Evolutionary conservation across 768 basidiomycete species (phyloP).

Genomic region (Rhizopogon vesiculosus): DNA sequence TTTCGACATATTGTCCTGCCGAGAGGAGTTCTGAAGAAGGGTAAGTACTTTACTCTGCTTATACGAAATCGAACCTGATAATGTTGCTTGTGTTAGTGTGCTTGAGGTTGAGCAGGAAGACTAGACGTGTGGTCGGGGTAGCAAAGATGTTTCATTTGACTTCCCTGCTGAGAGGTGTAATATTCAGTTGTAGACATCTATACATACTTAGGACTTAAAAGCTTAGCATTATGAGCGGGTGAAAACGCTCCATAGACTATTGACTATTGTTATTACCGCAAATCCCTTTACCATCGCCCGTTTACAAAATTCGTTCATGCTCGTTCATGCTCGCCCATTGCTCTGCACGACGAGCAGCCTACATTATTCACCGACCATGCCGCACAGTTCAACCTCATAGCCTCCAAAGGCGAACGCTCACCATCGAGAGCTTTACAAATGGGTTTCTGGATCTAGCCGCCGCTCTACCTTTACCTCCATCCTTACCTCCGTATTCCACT

Average conservation of each 20-base stretch:
- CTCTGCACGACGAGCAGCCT: conserved; percentile 9
- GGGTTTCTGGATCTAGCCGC: conserved; percentile 74
- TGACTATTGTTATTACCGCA: neutral
- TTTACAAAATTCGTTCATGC: neutral
- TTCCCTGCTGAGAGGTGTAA: neutral
- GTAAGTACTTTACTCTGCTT: conserved; percentile 31
- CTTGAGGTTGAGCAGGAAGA: neutral
- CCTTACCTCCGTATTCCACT: conserved; percentile 65
- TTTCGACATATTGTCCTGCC: conserved; percentile 89
- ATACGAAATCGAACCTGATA: neutral
- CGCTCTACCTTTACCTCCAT: conserved; percentile 68
- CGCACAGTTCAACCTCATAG: conserved; percentile 3
- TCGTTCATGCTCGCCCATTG: conserved; percentile 20
- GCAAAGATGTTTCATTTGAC: neutral
- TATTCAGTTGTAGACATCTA: too few species aligned
- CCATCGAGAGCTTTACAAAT: conserved; percentile 39
- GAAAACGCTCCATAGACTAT: too few species aligned
- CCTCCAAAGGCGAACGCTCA: conserved; percentile 17
- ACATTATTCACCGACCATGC: conserved; percentile 6
- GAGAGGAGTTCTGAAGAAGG: conserved; percentile 84
- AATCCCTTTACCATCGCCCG: neutral
- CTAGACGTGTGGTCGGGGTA: neutral
- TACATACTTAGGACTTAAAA: too few species aligned
- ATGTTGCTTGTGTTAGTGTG: neutral
- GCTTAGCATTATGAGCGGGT: too few species aligned